These are phyloP conservation scores for Euphorbia peplus DNA, from an alignment of 345 rosid genomes.

Conservation along the genomic window DNA sequence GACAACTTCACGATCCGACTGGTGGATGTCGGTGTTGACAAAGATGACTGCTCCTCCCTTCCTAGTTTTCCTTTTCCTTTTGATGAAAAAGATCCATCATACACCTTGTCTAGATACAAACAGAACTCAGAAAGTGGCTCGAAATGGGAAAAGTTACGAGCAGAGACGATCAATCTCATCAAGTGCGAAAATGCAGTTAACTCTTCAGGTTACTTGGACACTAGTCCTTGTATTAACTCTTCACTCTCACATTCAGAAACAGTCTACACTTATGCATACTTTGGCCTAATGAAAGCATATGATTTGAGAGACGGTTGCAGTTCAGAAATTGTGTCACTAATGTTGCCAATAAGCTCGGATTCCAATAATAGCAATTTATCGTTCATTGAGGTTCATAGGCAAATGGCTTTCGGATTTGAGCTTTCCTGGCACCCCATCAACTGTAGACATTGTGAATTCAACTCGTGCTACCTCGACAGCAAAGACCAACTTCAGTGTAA, in stretches of 20 bases:
- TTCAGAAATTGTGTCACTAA: not conserved
- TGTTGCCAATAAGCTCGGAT: not conserved
- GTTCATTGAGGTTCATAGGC: not conserved
- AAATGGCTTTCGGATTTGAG: slow-evolving; percentile 2
- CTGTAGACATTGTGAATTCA: too few species aligned
- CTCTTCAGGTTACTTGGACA: not conserved
- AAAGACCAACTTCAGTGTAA: too few species aligned
- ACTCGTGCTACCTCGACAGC: too few species aligned
- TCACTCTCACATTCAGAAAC: not conserved
- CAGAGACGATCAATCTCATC: not conserved
- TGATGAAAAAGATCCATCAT: too few species aligned
- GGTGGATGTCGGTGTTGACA: not conserved
- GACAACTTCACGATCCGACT: not conserved
- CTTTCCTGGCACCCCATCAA: not conserved
- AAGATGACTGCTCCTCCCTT: not conserved
- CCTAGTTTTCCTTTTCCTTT: not conserved
- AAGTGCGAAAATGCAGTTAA: not conserved
- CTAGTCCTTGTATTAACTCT: not conserved
- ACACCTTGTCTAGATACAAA: not conserved
- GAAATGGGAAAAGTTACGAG: not conserved
- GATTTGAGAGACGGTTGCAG: slow-evolving; percentile 3
- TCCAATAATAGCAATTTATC: not conserved
- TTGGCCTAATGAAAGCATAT: not conserved
- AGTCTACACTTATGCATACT: not conserved
- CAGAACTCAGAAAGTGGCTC: not conserved